phyloP scores from a whole-genome alignment of 2,329 filamentous ascomycete genomes.

The Aspergillus ruber region DNA sequence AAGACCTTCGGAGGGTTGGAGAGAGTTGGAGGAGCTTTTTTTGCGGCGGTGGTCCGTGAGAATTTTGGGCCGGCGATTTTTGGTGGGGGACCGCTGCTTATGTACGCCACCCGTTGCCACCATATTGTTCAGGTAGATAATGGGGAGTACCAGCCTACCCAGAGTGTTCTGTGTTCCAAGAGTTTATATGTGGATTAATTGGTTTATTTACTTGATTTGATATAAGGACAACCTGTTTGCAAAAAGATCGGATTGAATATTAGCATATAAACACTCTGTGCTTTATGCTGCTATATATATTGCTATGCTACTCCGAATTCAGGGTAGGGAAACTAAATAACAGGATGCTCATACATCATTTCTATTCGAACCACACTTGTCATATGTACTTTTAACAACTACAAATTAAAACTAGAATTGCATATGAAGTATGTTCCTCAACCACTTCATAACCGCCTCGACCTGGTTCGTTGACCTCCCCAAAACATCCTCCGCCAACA shows the following conservation, averaged over 20 bases:
- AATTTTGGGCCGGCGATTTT: constrained; percentile 14
- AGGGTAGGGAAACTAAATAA: background rate
- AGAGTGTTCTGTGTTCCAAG: background rate
- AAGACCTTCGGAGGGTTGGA: background rate
- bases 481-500: constrained; percentile 48
- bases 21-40: background rate
- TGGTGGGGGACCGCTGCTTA: constrained; percentile 13
- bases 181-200: no score
- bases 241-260: no score
- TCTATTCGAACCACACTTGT: no score
- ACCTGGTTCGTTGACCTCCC: constrained; percentile 19
- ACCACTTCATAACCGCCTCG: constrained; percentile 28
- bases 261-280: background rate
- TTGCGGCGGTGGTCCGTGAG: constrained; percentile 8
- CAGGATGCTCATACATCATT: no score
- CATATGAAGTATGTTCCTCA: constrained; percentile 25
- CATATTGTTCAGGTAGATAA: background rate
- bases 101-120: background rate
- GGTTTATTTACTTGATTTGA: no score
- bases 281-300: background rate
- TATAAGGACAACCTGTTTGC: no score
- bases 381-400: no score
- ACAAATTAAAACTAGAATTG: constrained; percentile 10
- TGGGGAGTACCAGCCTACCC: background rate
- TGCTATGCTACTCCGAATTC: background rate